phyloP scores from a whole-genome alignment of 2,329 filamentous ascomycete species.

The Xylaria sp. region DNA sequence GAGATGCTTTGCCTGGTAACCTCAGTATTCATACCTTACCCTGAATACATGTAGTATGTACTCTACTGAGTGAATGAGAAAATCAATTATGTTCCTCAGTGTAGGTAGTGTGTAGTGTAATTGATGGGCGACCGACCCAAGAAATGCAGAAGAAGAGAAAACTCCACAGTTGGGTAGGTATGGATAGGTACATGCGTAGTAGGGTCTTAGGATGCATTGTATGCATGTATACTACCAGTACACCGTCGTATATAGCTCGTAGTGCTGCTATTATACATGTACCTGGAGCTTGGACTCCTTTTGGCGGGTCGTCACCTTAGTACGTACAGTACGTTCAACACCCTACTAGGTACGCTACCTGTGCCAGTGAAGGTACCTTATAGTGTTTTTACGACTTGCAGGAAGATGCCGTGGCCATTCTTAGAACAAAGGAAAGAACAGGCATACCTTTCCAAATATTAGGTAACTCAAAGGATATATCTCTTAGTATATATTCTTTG shows the following conservation, averaged over 20 bases:
- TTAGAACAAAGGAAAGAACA: too few relatives aligned
- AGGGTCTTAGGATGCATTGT: background rate
- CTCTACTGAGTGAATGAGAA: background rate
- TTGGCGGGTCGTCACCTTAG: background rate
- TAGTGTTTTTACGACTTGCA: background rate
- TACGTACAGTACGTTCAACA: conserved; percentile 5
- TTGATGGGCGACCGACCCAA: conserved; percentile 11
- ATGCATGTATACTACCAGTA: background rate
- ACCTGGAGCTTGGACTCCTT: background rate
- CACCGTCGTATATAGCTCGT: background rate
- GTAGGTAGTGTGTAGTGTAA: background rate
- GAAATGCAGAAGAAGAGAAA: conserved; percentile 26
- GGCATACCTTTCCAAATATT: too few relatives aligned
- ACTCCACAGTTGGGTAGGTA: conserved; percentile 30
- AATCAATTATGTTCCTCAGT: background rate
- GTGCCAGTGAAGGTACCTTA: background rate
- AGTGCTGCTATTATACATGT: background rate
- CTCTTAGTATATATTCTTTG: background rate
- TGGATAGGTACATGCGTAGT: background rate
- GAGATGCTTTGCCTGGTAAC: background rate
- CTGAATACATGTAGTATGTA: background rate
- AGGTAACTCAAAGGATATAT: too few relatives aligned
- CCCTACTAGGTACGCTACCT: background rate
- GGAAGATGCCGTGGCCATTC: background rate
- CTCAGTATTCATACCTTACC: background rate